Percentiles rank a stretch among this genome's conserved stretches.
phyloP scores from a whole-genome alignment of 2,329 filamentous ascomycete species.

The Myriosclerotinia scirpicola region DNA sequence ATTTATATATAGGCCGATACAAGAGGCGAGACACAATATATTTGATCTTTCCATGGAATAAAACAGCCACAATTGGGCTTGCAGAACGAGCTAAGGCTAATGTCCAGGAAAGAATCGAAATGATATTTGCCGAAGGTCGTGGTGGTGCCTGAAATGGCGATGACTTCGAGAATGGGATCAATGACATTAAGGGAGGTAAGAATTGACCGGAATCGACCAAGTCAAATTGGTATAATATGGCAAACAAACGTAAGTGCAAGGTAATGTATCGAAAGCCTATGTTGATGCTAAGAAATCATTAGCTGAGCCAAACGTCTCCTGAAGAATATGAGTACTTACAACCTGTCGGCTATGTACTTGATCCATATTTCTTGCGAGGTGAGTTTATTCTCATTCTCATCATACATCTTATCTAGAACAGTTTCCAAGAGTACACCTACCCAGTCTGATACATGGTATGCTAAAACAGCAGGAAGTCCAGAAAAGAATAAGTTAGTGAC shows the following conservation, averaged over 20 bases:
- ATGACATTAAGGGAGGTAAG: slow-evolving; percentile 12
- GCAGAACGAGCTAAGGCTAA: slow-evolving; percentile 27
- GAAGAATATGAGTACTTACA: slow-evolving; percentile 26
- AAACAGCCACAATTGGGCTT: slow-evolving; percentile 35
- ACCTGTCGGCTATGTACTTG: slow-evolving; percentile 18
- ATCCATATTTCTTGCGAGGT: slow-evolving; percentile 25
- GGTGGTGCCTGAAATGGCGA: slow-evolving; percentile 36
- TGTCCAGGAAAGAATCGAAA: slow-evolving; percentile 29
- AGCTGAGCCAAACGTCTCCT: background rate
- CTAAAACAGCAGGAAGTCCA: slow-evolving; percentile 37
- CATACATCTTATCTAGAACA: slow-evolving; percentile 31
- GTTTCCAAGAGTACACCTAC: slow-evolving; percentile 31
- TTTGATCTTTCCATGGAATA: slow-evolving; percentile 34
- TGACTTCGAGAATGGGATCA: slow-evolving; percentile 35
- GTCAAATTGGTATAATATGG: slow-evolving; percentile 39
- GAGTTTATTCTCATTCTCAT: slow-evolving; percentile 29
- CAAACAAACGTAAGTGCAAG: slow-evolving; percentile 39
- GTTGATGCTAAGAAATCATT: slow-evolving; percentile 34
- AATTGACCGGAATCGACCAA: slow-evolving; percentile 29
- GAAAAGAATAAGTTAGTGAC: slow-evolving; percentile 32
- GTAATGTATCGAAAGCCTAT: slow-evolving; percentile 33
- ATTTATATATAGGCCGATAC: slow-evolving; percentile 38
- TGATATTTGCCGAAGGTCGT: slow-evolving; percentile 21
- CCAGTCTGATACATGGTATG: slow-evolving; percentile 38
- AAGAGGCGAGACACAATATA: slow-evolving; percentile 31